A percentile compares a stretch with the other conserved stretches of the same genome.
phyloP scores from a whole-genome alignment of 2,329 filamentous ascomycete genomes.

The Sphaerulina populicola region DNA sequence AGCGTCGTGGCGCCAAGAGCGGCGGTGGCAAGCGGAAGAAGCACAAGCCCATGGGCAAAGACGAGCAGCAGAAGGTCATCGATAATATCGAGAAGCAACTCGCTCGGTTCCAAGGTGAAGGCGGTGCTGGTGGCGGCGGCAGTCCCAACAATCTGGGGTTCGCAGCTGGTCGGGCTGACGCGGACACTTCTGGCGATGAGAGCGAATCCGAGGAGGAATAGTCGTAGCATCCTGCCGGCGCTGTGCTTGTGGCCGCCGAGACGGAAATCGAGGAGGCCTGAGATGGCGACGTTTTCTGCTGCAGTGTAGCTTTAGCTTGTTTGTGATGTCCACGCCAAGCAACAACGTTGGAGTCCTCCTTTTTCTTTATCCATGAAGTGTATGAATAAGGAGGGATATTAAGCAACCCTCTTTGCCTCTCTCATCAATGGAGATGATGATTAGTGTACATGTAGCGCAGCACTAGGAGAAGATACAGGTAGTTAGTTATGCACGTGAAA shows the following conservation, averaged over 20 bases:
- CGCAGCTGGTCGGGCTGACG: slow-evolving; percentile 14
- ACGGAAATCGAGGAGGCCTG: too few species aligned
- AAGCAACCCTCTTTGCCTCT: not conserved
- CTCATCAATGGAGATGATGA: not conserved
- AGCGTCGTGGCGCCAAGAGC: slow-evolving; percentile 15
- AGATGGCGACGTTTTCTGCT: too few species aligned
- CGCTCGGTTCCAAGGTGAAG: slow-evolving; percentile 28
- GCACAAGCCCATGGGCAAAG: slow-evolving; percentile 69
- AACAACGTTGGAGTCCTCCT: not conserved
- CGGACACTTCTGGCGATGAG: slow-evolving; percentile 28
- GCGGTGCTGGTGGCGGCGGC: slow-evolving; percentile 20
- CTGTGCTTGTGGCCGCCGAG: too few species aligned
- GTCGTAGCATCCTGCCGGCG: not conserved
- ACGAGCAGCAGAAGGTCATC: slow-evolving; percentile 61
- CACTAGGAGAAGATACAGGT: not conserved
- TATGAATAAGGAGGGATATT: slow-evolving; percentile 7
- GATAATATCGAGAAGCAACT: slow-evolving; percentile 54
- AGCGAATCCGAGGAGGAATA: slow-evolving; percentile 34
- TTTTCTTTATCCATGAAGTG: slow-evolving; percentile 4
- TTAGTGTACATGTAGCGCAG: not conserved
- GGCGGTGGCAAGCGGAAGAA: slow-evolving; percentile 51
- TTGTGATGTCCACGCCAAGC: too few species aligned
- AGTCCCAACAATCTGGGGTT: slow-evolving; percentile 19
- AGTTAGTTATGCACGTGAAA: not conserved
- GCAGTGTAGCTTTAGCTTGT: too few species aligned